These are phyloP conservation scores for Chenopodium suecicum DNA, from an alignment of 148 eudicot species.

Conservation along the genomic window DNA sequence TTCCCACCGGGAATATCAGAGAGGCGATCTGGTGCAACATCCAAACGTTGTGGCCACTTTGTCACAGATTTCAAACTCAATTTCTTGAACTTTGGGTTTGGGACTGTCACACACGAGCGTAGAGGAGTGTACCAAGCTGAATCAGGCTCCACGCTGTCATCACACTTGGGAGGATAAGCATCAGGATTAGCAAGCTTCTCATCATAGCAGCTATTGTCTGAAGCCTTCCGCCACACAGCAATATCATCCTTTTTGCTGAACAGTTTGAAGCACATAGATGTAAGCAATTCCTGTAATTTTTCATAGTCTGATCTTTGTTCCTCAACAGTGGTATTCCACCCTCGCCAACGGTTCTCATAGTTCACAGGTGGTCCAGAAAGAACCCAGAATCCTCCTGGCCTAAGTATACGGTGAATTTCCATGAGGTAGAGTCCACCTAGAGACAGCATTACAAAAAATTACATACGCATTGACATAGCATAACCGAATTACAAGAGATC, in stretches of 20 bases:
- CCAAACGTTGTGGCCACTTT: conserved; percentile 79
- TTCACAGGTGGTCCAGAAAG: conserved; percentile 97
- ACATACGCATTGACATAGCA: not conserved
- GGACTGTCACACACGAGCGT: conserved; percentile 72
- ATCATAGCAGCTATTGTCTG: conserved; percentile 61
- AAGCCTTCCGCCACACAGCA: conserved; percentile 83
- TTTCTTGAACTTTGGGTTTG: conserved; percentile 55
- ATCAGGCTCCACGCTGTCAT: conserved; percentile 88
- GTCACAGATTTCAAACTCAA: conserved; percentile 45
- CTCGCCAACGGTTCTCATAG: conserved; percentile 75
- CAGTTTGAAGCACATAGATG: conserved; percentile 77
- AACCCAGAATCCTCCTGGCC: conserved; percentile 97
- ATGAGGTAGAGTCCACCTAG: conserved; percentile 90
- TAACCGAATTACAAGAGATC: not conserved
- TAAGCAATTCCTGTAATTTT: conserved; percentile 61
- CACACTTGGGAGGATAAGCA: conserved; percentile 75
- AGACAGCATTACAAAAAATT: not conserved
- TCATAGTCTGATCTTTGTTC: conserved; percentile 71
- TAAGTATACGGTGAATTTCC: conserved; percentile 85
- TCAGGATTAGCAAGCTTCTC: conserved; percentile 57
- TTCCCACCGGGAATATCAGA: conserved; percentile 62
- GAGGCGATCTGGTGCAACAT: conserved; percentile 66
- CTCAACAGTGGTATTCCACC: conserved; percentile 87
- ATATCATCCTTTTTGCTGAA: conserved; percentile 76
- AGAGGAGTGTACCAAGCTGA: conserved; percentile 98